Conservation (phyloP, 345 rosid species). For the Sapria himalayana region DNA sequence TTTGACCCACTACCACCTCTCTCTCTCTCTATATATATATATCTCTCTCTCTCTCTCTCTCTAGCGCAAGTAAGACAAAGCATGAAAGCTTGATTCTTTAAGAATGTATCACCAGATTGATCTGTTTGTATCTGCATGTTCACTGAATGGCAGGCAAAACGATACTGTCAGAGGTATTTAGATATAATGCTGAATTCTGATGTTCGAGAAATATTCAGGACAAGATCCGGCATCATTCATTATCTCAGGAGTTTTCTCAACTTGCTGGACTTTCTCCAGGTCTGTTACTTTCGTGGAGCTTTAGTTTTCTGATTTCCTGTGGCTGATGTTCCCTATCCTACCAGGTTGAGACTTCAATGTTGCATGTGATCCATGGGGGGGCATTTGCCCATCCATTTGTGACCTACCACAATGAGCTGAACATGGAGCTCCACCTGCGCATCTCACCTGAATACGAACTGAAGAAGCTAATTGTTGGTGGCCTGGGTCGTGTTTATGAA, state of each 20-base stretch:
- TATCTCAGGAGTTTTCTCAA: constrained; percentile 59
- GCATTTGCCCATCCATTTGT: constrained; percentile 94
- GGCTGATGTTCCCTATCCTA: no score
- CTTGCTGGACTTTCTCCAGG: not conserved
- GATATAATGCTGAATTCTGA: constrained; percentile 74
- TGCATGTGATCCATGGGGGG: constrained; percentile 97
- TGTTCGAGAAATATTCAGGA: constrained; percentile 54
- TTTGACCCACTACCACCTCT: no score
- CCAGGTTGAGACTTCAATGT: constrained; percentile 98
- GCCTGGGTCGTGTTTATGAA: constrained; percentile 75
- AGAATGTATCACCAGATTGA: no score
- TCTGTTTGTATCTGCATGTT: no score
- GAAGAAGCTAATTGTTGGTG: constrained; percentile 87
- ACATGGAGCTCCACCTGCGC: constrained; percentile 78
- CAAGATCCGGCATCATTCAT: constrained; percentile 39
- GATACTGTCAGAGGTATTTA: constrained; percentile 78
- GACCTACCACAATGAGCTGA: constrained; percentile 88
- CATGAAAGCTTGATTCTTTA: no score
- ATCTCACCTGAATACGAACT: constrained; percentile 94
- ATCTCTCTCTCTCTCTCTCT: no score
- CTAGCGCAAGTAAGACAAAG: no score
- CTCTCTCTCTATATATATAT: no score
- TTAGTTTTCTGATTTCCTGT: no score
- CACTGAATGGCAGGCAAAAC: constrained; percentile 52
- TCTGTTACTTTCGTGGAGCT: no score